phyloP scores from a whole-genome alignment of 441 rosid genomes.

The Erysimum pusillum region DNA sequence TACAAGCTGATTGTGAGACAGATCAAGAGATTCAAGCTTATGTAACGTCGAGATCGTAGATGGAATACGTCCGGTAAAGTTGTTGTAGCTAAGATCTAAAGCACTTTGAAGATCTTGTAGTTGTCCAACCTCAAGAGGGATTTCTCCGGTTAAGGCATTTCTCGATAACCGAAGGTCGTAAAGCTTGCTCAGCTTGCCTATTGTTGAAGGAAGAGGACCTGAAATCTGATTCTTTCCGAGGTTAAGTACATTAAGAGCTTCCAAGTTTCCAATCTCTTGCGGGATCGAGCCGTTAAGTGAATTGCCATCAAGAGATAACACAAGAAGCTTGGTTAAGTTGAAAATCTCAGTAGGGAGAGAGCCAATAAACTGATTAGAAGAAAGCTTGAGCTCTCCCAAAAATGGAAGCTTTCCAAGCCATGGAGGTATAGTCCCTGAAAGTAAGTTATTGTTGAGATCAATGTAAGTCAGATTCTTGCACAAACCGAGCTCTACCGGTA shows the following conservation, averaged over 20 bases:
- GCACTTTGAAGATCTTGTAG: constrained; percentile 86
- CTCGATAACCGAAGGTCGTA: constrained; percentile 82
- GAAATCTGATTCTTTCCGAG: constrained; percentile 78
- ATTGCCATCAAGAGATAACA: constrained; percentile 77
- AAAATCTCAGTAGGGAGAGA: constrained; percentile 72
- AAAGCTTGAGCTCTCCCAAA: constrained; percentile 89
- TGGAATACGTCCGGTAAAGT: constrained; percentile 69
- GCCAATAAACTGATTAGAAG: constrained; percentile 74
- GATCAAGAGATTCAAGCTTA: constrained; percentile 78
- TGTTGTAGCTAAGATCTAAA: constrained; percentile 78
- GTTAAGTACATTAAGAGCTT: constrained; percentile 76
- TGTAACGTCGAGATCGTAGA: constrained; percentile 65
- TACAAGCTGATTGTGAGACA: constrained; percentile 72
- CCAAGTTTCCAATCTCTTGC: constrained; percentile 69
- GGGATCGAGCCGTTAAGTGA: constrained; percentile 74
- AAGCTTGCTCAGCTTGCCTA: constrained; percentile 80
- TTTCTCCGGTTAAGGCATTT: constrained; percentile 69
- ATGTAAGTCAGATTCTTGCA: constrained; percentile 70
- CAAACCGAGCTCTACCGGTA: constrained; percentile 61
- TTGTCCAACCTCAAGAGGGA: constrained; percentile 76
- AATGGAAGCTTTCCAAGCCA: constrained; percentile 78
- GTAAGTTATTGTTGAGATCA: constrained; percentile 66
- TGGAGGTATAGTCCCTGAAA: constrained; percentile 67
- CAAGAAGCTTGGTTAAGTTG: constrained; percentile 69
- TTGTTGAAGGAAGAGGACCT: constrained; percentile 68